Conservation (phyloP, 345 rosid genomes). For the Noccaea bulbosa region DNA sequence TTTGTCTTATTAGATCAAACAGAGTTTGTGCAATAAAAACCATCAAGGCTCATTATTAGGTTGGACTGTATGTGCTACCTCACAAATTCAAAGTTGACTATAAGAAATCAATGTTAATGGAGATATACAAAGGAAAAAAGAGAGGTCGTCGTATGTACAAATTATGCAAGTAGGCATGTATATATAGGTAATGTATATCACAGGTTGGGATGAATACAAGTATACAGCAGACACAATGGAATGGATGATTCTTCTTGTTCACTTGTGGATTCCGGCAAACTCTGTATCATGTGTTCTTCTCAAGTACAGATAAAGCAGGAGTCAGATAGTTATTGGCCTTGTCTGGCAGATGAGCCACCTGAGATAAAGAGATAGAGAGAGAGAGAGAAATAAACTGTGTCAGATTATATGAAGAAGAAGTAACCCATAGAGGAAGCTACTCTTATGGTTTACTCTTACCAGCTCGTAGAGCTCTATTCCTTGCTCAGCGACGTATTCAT, state of each 20-base stretch:
- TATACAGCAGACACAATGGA: constrained; percentile 17
- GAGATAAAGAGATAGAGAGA: constrained; percentile 29
- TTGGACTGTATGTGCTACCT: background rate
- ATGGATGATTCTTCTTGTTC: background rate
- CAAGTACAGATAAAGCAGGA: constrained; percentile 82
- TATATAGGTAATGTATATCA: constrained; percentile 20
- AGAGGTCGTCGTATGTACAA: constrained; percentile 36
- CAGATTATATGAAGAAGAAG: constrained; percentile 19
- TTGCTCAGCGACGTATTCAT: constrained; percentile 85
- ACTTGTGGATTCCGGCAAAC: background rate
- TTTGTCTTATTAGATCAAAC: no score
- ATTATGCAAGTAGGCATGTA: constrained; percentile 38
- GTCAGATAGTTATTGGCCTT: constrained; percentile 97
- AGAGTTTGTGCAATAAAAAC: no score
- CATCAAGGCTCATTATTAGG: no score
- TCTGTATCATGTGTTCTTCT: constrained; percentile 74
- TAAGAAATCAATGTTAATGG: constrained; percentile 27
- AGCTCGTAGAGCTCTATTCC: constrained; percentile 89
- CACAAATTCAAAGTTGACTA: constrained; percentile 25
- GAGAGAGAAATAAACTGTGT: constrained; percentile 5
- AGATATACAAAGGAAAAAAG: constrained; percentile 5
- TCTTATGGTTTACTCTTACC: constrained; percentile 49
- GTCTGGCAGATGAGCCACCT: constrained; percentile 97
- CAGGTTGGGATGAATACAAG: constrained; percentile 31
- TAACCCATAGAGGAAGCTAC: background rate